Evolutionary conservation across 140 eudicot species (phyloP).

Genomic region (Stevia rebaudiana): DNA sequence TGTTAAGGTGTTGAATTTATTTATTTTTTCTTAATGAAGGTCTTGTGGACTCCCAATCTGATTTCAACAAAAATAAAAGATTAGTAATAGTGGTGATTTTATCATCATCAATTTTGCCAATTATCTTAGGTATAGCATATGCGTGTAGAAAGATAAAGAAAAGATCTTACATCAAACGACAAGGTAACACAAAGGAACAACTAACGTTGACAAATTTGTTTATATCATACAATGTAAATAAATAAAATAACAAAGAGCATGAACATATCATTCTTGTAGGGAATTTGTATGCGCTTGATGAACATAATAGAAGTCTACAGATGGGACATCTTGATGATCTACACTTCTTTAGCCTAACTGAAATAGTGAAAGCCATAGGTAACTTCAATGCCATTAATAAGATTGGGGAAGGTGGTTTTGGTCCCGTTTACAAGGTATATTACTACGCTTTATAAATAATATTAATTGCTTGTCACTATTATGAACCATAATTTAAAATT

Average conservation of each 20-base stretch:
- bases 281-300: not conserved
- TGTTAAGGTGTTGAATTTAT: too few relatives aligned
- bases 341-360: slow-evolving; percentile 13
- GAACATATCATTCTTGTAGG: not conserved
- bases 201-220: not conserved
- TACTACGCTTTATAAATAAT: not conserved
- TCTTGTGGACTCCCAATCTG: not conserved
- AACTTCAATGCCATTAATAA: slow-evolving; percentile 17
- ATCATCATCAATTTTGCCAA: not conserved
- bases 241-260: too few relatives aligned
- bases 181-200: not conserved
- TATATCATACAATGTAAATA: not conserved
- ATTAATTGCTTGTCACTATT: too few relatives aligned
- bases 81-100: not conserved
- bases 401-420: slow-evolving; percentile 32
- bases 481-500: not conserved
- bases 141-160: not conserved
- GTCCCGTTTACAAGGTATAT: slow-evolving; percentile 26
- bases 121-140: not conserved
- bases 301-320: not conserved
- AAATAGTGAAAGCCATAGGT: slow-evolving; percentile 16
- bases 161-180: not conserved
- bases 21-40: not conserved
- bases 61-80: not conserved
- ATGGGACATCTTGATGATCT: slow-evolving; percentile 12